Conservation (phyloP, 805 yeast genomes). For the Saturnispora hagleri region DNA sequence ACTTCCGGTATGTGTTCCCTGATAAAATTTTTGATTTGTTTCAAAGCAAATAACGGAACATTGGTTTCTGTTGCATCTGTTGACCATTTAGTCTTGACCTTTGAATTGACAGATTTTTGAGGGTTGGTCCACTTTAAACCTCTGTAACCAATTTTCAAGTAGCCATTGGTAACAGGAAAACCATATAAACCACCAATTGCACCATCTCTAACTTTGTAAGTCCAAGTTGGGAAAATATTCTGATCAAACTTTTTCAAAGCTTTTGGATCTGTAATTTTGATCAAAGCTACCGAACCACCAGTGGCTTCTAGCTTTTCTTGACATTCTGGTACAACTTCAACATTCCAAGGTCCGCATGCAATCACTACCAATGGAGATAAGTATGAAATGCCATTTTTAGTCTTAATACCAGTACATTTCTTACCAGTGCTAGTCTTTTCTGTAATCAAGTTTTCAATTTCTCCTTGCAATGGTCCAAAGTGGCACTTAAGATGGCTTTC, state of each 20-base stretch:
- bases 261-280: conserved; percentile 16
- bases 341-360: conserved; percentile 24
- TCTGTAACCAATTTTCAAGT: conserved; percentile 25
- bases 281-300: conserved; percentile 24
- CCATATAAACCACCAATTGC: conserved; percentile 27
- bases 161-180: conserved; percentile 23
- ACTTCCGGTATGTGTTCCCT: conserved; percentile 23
- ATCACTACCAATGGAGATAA: conserved; percentile 17
- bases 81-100: conserved; percentile 23
- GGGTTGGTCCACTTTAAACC: conserved; percentile 27
- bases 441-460: conserved; percentile 9
- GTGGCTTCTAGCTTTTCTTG: conserved; percentile 23
- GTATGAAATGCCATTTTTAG: conserved; percentile 19
- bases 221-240: conserved; percentile 23
- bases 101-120: conserved; percentile 15
- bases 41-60: conserved; percentile 23
- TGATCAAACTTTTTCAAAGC: conserved; percentile 18
- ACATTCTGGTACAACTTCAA: conserved; percentile 24
- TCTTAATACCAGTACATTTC: conserved; percentile 20
- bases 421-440: conserved; percentile 10
- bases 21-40: conserved; percentile 20
- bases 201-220: conserved; percentile 24
- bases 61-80: conserved; percentile 17
- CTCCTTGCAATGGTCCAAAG: conserved; percentile 14
- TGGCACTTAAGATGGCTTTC: conserved; percentile 15